Conservation (phyloP, 2,329 filamentous ascomycete species). For the Didymella sp. region DNA sequence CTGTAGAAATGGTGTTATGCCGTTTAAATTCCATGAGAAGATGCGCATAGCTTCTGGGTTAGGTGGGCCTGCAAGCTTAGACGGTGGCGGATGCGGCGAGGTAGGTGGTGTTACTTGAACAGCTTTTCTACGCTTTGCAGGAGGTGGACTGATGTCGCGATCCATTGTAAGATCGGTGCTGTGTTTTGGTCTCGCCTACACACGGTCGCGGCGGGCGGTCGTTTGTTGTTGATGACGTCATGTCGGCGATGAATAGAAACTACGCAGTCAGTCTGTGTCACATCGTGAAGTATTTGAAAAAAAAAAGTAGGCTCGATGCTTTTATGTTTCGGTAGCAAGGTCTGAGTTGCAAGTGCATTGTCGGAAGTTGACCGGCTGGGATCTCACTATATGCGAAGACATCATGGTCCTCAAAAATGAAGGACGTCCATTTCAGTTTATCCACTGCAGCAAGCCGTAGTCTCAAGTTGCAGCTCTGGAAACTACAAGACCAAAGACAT, state of each 20-base stretch:
- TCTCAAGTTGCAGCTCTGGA: background rate
- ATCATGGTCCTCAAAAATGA: background rate
- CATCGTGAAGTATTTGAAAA: background rate
- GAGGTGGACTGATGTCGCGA: slow-evolving; percentile 8
- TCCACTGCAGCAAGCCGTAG: background rate
- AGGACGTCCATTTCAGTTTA: background rate
- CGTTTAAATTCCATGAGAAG: slow-evolving; percentile 60
- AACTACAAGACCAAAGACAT: slow-evolving; percentile 37
- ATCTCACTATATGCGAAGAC: background rate
- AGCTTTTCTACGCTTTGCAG: background rate
- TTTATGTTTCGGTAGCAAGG: too few species aligned
- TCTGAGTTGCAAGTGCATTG: background rate
- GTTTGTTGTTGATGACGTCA: slow-evolving; percentile 3
- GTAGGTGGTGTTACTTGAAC: too few species aligned
- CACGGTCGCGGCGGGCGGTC: background rate
- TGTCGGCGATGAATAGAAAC: background rate
- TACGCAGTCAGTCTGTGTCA: background rate
- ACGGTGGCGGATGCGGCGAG: background rate
- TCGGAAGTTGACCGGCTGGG: background rate
- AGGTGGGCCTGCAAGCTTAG: background rate
- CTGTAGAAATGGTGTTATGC: slow-evolving; percentile 53
- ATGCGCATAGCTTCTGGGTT: slow-evolving; percentile 42
- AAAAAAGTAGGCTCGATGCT: too few species aligned
- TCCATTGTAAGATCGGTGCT: background rate
- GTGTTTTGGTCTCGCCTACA: background rate